Base-by-base conservation (phyloP, 495 filamentous ascomycete species). In the Aspergillus diversus region DNA sequence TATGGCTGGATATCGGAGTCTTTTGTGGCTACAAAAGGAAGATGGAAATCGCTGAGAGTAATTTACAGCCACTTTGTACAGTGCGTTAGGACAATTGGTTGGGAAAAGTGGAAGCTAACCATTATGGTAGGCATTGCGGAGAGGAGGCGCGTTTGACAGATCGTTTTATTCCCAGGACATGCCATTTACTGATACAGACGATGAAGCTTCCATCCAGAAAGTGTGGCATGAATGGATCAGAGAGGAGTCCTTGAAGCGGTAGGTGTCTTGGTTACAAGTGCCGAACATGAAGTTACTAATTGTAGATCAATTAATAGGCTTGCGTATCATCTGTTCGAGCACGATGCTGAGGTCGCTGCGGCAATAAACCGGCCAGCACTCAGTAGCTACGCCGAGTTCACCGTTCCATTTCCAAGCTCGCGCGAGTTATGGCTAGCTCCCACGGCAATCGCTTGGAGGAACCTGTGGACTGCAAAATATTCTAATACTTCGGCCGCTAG, bases 1-100 rank as follows among this genome's bases (percentile, higher is more conserved):
- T 88, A 33, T 73, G 78, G 16, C 72, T 87, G 7, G 84, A 87
- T 63, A 75, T 89, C 60, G 84, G 83, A 0, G 73, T 88, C 1
- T 88, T 84, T 77, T 86, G 83, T 55, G 87, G 86, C 11, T 85
- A 84, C 54, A 81, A 82, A 55, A 70, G 86, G 8, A 87, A 86
- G 59, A 88, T 88, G 80, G 85, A 89, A 66, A 83, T 89, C 39
- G 81, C 85, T 0, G 85, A 88, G 58, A 85, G 84, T 57, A 81
- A 80, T 68, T 66, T 80, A 15, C 76, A 80, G 21, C 74, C 79
- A 42, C 68, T 84, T 2, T 69, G 78, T 11, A 84, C 82, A 1
- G 80, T 84, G 66, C 11, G 59, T 34, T 7, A 27, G 21, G 21
- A 27, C 21, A 27, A 43, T 8, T 57, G 8, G 27, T n/a, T 59